Evolutionary conservation across 768 basidiomycete genomes (phyloP), one percentile per base, ranked within the genome.

Genomic region (Lentinula lateritia): DNA sequence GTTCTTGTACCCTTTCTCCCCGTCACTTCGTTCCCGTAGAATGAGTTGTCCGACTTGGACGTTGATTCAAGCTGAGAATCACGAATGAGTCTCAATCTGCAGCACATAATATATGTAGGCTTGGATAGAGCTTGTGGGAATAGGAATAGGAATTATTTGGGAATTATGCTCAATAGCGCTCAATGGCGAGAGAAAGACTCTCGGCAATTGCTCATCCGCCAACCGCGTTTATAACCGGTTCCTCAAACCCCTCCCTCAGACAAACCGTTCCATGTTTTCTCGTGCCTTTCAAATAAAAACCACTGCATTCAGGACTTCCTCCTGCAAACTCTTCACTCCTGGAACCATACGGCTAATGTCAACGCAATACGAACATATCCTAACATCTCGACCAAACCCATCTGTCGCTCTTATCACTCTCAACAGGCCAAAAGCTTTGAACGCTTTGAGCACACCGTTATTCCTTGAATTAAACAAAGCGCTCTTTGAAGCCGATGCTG

Each of bases 371-470:
- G 80, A 84, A 67, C 79, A 85, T 68, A 89, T 93, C 69, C 75
- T 92, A 46, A 81, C 84, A 16, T 85, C 89, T 3, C 80, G 80
- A 62, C 90, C 91, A 1, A 81, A 86, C 58, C 83, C 85, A 3
- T 79, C 80, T 18, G 88, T 92, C 46, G 77, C 83, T n/a, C 85
- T 95, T 67, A 85, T 96, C 69, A 92, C 89, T 13, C 80, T 96
- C 67, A 94, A 96, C 75, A 83, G 94, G 48, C 94, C 94, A 28
- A 93, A 93, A 67, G 89, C 90, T 16, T 77, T 95, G 62, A 98
- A 97, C 70, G 95, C 97, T 3, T 80, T 99, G 62, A 88, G 81
- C 67, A 83, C 85, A 23, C 86, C 90, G 6, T 80, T 98, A 61
- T 90, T 98, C 72, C 74, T 74, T 13, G 92, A 95, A 71, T 80